Evolutionary conservation across 192 early-diverging fungal genomes (phyloP).

Genomic region (Coemansia sp.): DNA sequence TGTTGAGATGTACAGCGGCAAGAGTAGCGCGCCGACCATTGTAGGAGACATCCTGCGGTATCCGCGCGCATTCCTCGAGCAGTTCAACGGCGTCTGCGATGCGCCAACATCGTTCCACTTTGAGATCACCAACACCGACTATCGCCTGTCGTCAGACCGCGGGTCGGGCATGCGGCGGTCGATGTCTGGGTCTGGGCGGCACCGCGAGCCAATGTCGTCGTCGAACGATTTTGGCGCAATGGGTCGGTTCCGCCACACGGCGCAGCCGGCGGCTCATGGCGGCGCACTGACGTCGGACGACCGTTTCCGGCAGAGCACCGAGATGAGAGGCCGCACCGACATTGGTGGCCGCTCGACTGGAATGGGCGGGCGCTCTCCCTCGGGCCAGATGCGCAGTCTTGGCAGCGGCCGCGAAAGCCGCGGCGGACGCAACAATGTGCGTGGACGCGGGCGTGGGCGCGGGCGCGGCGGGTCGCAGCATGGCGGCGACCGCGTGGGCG

Average conservation of each 20-base stretch:
- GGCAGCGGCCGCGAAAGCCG: constrained; percentile 60
- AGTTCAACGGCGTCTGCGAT: constrained; percentile 69
- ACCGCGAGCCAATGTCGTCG: constrained; percentile 30
- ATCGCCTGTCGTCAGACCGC: constrained; percentile 50
- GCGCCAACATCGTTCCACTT: constrained; percentile 60
- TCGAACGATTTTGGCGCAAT: constrained; percentile 43
- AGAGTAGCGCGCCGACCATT: constrained; percentile 42
- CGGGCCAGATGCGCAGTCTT: constrained; percentile 49
- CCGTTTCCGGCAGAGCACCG: constrained; percentile 51
- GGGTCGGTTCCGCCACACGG: constrained; percentile 50
- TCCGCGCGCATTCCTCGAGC: constrained; percentile 75
- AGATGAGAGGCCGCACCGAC: constrained; percentile 34
- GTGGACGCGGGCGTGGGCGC: constrained; percentile 61
- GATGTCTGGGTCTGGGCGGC: constrained; percentile 40
- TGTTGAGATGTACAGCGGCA: constrained; percentile 56
- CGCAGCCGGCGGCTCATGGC: constrained; percentile 15
- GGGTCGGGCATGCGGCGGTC: constrained; percentile 51
- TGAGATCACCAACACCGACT: constrained; percentile 53
- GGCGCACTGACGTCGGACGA: constrained; percentile 38
- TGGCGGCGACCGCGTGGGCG: constrained; percentile 29
- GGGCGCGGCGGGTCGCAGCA: constrained; percentile 56
- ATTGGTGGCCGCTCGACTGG: constrained; percentile 24
- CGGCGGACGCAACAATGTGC: constrained; percentile 58
- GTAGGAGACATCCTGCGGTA: constrained; percentile 70
- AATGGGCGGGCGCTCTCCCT: constrained; percentile 45